A percentile compares a stretch with the other conserved stretches of the same genome.
phyloP scores from a whole-genome alignment of 768 basidiomycete species.

The Amanita phalloides region DNA sequence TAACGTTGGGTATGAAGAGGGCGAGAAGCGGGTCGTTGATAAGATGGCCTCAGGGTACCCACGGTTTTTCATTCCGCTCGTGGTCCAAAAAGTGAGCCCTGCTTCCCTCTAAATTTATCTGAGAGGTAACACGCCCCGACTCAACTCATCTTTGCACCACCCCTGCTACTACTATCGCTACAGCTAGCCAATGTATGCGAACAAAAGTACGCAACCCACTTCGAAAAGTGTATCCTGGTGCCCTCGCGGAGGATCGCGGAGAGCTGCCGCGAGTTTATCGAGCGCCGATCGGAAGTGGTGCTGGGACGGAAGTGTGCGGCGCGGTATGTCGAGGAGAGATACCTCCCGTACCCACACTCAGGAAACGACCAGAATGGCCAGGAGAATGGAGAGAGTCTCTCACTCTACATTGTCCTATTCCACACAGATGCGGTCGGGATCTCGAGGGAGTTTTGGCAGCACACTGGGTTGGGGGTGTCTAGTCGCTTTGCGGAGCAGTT shows the following conservation, averaged over 20 bases:
- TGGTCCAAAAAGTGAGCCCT: constrained; percentile 65
- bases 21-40: constrained; percentile 67
- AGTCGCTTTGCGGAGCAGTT: constrained; percentile 81
- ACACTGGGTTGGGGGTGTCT: constrained; percentile 83
- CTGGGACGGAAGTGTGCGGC: constrained; percentile 15
- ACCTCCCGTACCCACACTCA: constrained; percentile 12
- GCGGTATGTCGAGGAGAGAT: constrained; percentile 27
- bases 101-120: no score
- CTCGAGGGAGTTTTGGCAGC: constrained; percentile 95
- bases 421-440: constrained; percentile 44
- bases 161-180: neutral
- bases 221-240: constrained; percentile 73
- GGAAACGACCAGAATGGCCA: constrained; percentile 14
- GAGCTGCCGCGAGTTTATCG: constrained; percentile 65
- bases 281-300: constrained; percentile 30
- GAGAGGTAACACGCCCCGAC: no score
- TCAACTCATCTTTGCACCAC: no score
- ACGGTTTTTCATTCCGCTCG: constrained; percentile 85
- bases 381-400: constrained; percentile 21
- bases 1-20: constrained; percentile 87
- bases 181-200: constrained; percentile 74
- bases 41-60: constrained; percentile 88
- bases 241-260: constrained; percentile 65
- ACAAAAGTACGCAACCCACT: constrained; percentile 61
- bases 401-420: constrained; percentile 80